Percentiles rank a stretch among this genome's conserved stretches.
Evolutionary conservation across 2,329 filamentous ascomycete genomes (phyloP).

Genomic region (Xylariaceae sp.): DNA sequence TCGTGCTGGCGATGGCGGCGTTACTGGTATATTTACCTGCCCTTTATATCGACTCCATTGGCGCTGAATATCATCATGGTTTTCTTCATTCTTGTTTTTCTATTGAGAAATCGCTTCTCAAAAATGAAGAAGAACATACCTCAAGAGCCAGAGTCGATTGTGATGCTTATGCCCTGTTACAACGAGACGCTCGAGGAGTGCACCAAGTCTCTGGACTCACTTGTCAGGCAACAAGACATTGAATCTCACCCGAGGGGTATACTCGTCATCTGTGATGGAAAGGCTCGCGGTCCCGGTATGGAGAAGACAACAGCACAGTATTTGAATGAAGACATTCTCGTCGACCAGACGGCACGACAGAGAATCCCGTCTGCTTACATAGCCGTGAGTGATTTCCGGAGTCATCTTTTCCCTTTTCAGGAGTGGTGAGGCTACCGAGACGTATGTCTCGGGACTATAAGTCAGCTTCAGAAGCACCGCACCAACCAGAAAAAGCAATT

Average conservation of each 20-base stretch:
- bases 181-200: constrained; percentile 45
- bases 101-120: constrained; percentile 29
- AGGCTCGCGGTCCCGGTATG: constrained; percentile 44
- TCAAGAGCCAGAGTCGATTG: constrained; percentile 38
- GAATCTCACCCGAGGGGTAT: constrained; percentile 40
- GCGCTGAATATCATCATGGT: constrained; percentile 41
- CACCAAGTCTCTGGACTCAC: constrained; percentile 41
- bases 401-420: too few species aligned
- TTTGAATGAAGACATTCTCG: constrained; percentile 44
- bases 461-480: too few species aligned
- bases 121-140: constrained; percentile 29
- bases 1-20: constrained; percentile 37
- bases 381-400: too few species aligned
- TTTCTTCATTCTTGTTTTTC: constrained; percentile 33
- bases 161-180: constrained; percentile 46
- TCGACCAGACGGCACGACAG: constrained; percentile 27
- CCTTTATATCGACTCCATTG: constrained; percentile 43
- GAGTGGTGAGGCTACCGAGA: too few species aligned
- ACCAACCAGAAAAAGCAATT: too few species aligned
- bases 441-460: too few species aligned
- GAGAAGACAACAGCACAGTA: constrained; percentile 45
- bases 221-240: constrained; percentile 42
- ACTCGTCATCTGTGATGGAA: constrained; percentile 46
- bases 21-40: constrained; percentile 42
- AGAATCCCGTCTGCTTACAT: constrained; percentile 42